These are phyloP conservation scores for Xylaria nigripes DNA, from an alignment of 495 filamentous ascomycete genomes.

Conservation along the genomic window DNA sequence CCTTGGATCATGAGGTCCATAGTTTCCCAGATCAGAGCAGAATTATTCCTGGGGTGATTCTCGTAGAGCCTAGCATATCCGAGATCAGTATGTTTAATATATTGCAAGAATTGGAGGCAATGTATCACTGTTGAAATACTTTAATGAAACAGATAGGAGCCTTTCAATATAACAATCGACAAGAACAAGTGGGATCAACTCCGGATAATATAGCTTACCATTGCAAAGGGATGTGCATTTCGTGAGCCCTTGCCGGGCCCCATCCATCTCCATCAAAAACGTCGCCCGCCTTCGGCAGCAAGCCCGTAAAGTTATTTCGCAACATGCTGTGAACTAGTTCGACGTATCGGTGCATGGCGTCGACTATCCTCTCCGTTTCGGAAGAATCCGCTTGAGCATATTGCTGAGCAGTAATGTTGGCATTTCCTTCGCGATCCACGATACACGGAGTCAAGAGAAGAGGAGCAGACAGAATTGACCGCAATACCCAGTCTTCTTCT, in stretches of 20 bases:
- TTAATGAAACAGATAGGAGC: background rate
- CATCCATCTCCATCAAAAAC: constrained; percentile 33
- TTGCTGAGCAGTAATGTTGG: constrained; percentile 32
- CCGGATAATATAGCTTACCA: constrained; percentile 1
- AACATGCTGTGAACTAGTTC: constrained; percentile 46
- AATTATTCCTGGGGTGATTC: constrained; percentile 27
- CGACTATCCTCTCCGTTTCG: constrained; percentile 30
- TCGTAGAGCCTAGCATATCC: constrained; percentile 50
- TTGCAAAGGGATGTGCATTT: constrained; percentile 40
- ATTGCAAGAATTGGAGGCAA: too few species aligned
- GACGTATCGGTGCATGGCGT: constrained; percentile 32
- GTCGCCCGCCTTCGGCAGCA: constrained; percentile 36
- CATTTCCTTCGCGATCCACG: constrained; percentile 9
- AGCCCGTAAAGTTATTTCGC: constrained; percentile 41
- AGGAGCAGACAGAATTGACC: background rate
- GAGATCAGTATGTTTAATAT: constrained; percentile 7
- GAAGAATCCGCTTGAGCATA: constrained; percentile 42
- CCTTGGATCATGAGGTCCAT: constrained; percentile 30
- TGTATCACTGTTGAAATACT: too few species aligned
- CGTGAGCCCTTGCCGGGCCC: constrained; percentile 41
- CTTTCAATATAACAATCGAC: constrained; percentile 4
- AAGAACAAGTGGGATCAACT: constrained; percentile 11
- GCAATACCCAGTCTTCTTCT: background rate
- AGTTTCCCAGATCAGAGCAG: constrained; percentile 26
- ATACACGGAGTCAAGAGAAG: background rate